Conservation (phyloP, 2,329 filamentous ascomycete species). For the Ophiostoma fasciatum region DNA sequence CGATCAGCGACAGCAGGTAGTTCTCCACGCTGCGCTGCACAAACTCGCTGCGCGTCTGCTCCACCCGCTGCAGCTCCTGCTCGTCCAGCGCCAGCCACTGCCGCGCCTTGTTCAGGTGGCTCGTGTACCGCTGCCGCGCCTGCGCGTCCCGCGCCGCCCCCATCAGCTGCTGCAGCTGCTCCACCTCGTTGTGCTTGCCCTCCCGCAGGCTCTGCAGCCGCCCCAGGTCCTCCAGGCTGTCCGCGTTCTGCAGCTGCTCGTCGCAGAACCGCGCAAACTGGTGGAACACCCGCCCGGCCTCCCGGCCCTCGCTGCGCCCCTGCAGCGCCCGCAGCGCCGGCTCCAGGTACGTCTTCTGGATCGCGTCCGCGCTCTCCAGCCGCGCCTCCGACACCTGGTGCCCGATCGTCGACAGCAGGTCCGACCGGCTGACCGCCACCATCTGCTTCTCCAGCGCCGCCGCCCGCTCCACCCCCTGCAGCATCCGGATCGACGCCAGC, state of each 20-base stretch:
- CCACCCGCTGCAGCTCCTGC: slow-evolving; percentile 67
- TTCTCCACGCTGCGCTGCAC: slow-evolving; percentile 84
- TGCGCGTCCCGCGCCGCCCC: slow-evolving; percentile 34
- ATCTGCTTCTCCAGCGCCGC: slow-evolving; percentile 51
- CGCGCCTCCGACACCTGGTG: slow-evolving; percentile 80
- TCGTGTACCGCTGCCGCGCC: slow-evolving; percentile 39
- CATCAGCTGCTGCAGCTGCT: slow-evolving; percentile 52
- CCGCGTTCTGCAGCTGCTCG: slow-evolving; percentile 76
- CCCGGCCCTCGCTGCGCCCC: slow-evolving; percentile 48
- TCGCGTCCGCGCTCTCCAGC: slow-evolving; percentile 78
- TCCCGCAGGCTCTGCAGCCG: slow-evolving; percentile 66
- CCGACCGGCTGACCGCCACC: slow-evolving; percentile 57
- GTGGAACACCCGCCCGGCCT: slow-evolving; percentile 80
- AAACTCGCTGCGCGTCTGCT: slow-evolving; percentile 63
- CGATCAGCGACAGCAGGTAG: slow-evolving; percentile 70
- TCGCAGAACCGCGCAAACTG: slow-evolving; percentile 95
- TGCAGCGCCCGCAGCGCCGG: slow-evolving; percentile 73
- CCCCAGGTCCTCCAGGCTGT: slow-evolving; percentile 69
- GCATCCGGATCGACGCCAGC: slow-evolving; percentile 74
- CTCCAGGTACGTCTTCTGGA: slow-evolving; percentile 73
- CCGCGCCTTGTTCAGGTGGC: slow-evolving; percentile 56
- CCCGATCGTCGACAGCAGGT: slow-evolving; percentile 74
- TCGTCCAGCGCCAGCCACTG: slow-evolving; percentile 86
- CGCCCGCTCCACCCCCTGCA: slow-evolving; percentile 55
- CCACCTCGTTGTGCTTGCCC: slow-evolving; percentile 67